Conservation (phyloP, 805 yeast genomes). For the Wickerhamiella shivajii region DNA sequence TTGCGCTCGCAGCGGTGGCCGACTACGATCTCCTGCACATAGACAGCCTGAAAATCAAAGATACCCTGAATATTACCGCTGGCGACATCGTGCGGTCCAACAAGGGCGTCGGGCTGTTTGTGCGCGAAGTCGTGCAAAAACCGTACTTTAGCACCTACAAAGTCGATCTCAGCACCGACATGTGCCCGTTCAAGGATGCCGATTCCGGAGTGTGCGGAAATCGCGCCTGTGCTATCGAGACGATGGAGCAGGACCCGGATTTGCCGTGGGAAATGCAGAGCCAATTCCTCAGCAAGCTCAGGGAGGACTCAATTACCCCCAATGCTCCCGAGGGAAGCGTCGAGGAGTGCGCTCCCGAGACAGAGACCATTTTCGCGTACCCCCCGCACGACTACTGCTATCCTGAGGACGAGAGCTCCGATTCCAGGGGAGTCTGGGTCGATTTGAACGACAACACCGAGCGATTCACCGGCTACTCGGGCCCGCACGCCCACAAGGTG, state of each 20-base stretch:
- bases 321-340: slow-evolving; percentile 17
- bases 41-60: slow-evolving; percentile 10
- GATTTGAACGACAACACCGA: slow-evolving; percentile 84
- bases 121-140: slow-evolving; percentile 46
- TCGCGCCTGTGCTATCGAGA: slow-evolving; percentile 79
- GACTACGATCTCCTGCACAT: too few relatives aligned
- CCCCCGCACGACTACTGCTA: slow-evolving; percentile 24
- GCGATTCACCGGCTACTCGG: slow-evolving; percentile 91
- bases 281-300: slow-evolving; percentile 45
- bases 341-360: slow-evolving; percentile 16
- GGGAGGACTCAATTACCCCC: slow-evolving; percentile 24
- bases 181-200: slow-evolving; percentile 84
- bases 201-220: slow-evolving; percentile 71
- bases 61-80: slow-evolving; percentile 16
- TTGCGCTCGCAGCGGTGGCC: too few relatives aligned
- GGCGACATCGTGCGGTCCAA: slow-evolving; percentile 40
- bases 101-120: slow-evolving; percentile 35
- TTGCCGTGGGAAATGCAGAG: slow-evolving; percentile 49
- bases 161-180: slow-evolving; percentile 48
- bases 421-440: slow-evolving; percentile 47
- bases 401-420: slow-evolving; percentile 29
- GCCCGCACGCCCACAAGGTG: slow-evolving; percentile 77
- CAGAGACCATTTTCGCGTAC: slow-evolving; percentile 13
- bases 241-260: slow-evolving; percentile 60
- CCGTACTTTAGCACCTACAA: slow-evolving; percentile 83